phyloP scores from a whole-genome alignment of 192 early-diverging fungal genomes.

The Obelidium mucronatum region DNA sequence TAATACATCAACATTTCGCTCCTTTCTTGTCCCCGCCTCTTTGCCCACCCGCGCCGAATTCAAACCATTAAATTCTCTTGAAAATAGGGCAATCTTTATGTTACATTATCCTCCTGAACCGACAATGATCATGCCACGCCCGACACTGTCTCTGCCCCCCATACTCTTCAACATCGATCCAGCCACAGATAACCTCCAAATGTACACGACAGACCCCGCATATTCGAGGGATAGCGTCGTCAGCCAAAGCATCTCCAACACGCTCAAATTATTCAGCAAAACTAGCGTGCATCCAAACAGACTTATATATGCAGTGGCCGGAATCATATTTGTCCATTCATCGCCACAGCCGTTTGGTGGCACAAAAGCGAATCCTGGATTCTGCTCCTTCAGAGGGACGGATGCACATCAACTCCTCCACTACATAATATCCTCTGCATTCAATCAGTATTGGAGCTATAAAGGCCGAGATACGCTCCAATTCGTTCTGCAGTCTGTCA shows the following conservation, averaged over 20 bases:
- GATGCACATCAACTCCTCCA: not conserved
- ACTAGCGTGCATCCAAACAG: not conserved
- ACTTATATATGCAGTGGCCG: not conserved
- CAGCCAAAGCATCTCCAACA: not conserved
- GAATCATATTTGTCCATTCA: not conserved
- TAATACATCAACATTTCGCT: too few relatives aligned
- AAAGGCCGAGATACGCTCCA: not conserved
- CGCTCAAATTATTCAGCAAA: not conserved
- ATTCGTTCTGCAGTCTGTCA: not conserved
- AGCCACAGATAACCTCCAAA: too few relatives aligned
- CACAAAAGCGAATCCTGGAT: not conserved
- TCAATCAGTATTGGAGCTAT: not conserved
- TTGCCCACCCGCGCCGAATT: too few relatives aligned
- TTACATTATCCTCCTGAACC: too few relatives aligned
- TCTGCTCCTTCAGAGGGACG: not conserved
- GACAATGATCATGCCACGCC: too few relatives aligned
- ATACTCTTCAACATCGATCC: too few relatives aligned
- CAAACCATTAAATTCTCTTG: too few relatives aligned
- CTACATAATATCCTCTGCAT: not conserved
- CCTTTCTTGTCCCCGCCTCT: too few relatives aligned
- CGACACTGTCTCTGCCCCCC: too few relatives aligned
- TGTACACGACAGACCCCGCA: too few relatives aligned
- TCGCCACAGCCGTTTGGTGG: not conserved
- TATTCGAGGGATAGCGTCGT: too few relatives aligned
- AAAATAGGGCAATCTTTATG: too few relatives aligned